Percentiles rank a stretch among this genome's conserved stretches.
Evolutionary conservation across 176 grass and related monocot genomes (phyloP).

Genomic region (Pontederia crassipes): DNA sequence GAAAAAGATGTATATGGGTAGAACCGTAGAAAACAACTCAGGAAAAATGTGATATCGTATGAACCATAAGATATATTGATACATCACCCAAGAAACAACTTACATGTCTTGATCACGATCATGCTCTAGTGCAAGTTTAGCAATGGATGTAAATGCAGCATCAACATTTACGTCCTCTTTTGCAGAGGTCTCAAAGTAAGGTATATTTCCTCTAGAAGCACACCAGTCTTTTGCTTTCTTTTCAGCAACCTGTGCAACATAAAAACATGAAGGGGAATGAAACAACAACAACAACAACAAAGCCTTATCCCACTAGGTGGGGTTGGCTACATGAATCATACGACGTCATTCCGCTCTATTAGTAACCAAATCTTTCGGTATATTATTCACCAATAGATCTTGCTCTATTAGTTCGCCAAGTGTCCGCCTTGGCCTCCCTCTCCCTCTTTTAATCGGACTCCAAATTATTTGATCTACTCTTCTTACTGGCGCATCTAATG

Average conservation of each 20-base stretch:
- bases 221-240: slow-evolving; percentile 86
- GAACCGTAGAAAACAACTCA: neutral
- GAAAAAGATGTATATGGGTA: neutral
- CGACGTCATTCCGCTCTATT: no score
- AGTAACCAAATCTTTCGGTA: no score
- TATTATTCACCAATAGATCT: no score
- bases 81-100: slow-evolving; percentile 14
- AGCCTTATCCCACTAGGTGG: no score
- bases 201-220: slow-evolving; percentile 64
- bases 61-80: neutral
- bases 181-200: slow-evolving; percentile 77
- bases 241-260: slow-evolving; percentile 38
- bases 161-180: slow-evolving; percentile 82
- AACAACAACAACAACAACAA: no score
- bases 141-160: slow-evolving; percentile 59
- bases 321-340: no score
- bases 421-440: no score
- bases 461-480: no score
- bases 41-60: neutral
- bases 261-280: neutral
- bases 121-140: slow-evolving; percentile 59
- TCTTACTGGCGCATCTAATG: no score
- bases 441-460: no score
- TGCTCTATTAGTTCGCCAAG: no score
- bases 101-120: slow-evolving; percentile 74